Evolutionary conservation across 441 rosid genomes (phyloP).

Genomic region (Pelargonium citronellum): DNA sequence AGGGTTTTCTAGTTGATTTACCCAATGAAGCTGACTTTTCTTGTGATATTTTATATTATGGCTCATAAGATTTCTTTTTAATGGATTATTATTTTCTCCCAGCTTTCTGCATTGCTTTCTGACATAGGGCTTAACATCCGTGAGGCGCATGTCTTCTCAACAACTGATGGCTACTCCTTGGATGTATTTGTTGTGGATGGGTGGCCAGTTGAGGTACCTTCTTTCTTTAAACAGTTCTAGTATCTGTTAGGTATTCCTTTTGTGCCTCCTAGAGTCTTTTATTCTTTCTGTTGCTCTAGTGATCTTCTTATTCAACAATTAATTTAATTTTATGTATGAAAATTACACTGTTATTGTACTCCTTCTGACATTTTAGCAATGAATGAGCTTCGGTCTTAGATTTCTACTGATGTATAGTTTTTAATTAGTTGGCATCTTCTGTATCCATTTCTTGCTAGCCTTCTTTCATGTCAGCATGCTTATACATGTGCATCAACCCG

Average conservation of each 20-base stretch:
- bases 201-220: slow-evolving; percentile 61
- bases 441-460: too few species aligned
- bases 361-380: not conserved
- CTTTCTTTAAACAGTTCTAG: slow-evolving; percentile 7
- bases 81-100: slow-evolving; percentile 25
- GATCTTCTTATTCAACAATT: not conserved
- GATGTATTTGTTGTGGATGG: slow-evolving; percentile 83
- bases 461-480: too few species aligned
- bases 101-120: slow-evolving; percentile 79
- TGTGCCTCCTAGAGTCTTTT: not conserved
- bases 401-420: too few species aligned
- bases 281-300: not conserved
- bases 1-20: too few species aligned
- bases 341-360: not conserved
- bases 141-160: slow-evolving; percentile 78
- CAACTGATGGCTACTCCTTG: slow-evolving; percentile 70
- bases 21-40: too few species aligned
- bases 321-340: not conserved
- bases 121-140: slow-evolving; percentile 75
- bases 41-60: too few species aligned
- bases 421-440: too few species aligned
- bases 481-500: too few species aligned
- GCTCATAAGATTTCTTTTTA: not conserved
- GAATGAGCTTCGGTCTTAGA: too few species aligned
- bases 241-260: not conserved